Evolutionary conservation across 768 basidiomycete species (phyloP).

Genomic region (Suillus subluteus): DNA sequence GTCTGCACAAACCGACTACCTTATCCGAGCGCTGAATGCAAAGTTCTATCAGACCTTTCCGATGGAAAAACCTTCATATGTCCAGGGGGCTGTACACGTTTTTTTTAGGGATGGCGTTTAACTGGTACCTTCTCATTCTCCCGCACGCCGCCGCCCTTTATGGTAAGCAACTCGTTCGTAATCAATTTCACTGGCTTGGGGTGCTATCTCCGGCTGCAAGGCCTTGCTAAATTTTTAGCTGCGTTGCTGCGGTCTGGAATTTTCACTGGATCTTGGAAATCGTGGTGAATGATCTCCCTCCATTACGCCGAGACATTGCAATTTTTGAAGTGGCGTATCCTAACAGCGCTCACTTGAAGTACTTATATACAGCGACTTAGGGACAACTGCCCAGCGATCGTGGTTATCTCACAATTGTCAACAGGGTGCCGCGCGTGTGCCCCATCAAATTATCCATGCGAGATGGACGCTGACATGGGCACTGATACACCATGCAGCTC

Average conservation of each 20-base stretch:
- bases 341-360: background rate
- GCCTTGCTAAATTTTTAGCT: background rate
- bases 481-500: background rate
- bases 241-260: background rate
- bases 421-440: background rate
- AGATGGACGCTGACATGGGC: slow-evolving; percentile 1
- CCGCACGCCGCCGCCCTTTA: slow-evolving; percentile 16
- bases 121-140: slow-evolving; percentile 13
- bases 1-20: slow-evolving; percentile 24
- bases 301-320: slow-evolving; percentile 5
- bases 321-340: background rate
- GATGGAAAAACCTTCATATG: slow-evolving; percentile 25
- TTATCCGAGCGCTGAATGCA: slow-evolving; percentile 15
- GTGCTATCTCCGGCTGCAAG: slow-evolving; percentile 18
- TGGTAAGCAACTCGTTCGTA: slow-evolving; percentile 13
- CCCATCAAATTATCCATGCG: background rate
- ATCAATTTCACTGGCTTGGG: background rate
- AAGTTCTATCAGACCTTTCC: slow-evolving; percentile 33
- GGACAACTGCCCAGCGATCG: background rate
- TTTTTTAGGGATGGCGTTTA: background rate
- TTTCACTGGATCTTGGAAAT: background rate
- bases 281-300: background rate
- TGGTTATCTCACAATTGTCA: slow-evolving; percentile 4
- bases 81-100: slow-evolving; percentile 6
- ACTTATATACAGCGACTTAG: background rate